Conservation (phyloP, 352 stramenopile species). For the Phytophthora chlamydospora region DNA sequence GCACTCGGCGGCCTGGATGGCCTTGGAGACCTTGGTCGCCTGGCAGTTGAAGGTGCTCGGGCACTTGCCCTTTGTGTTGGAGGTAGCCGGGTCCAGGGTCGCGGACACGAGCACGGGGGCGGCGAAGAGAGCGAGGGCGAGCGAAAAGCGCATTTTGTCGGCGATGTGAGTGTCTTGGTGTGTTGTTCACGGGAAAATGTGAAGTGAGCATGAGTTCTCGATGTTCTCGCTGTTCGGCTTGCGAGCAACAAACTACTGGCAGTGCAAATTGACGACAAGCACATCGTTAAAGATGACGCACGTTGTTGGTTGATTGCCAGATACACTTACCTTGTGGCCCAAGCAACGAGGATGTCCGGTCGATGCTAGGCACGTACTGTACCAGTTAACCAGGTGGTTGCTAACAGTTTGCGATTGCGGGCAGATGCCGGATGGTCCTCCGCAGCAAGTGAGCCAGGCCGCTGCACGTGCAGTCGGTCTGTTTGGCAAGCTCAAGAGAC, state of each 20-base stretch:
- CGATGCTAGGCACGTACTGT: too few species aligned
- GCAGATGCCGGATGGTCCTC: too few species aligned
- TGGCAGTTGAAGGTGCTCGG: slow-evolving; percentile 26
- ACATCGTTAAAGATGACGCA: too few species aligned
- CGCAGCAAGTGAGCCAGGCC: too few species aligned
- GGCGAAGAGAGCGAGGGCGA: slow-evolving; percentile 25
- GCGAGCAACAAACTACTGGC: background rate
- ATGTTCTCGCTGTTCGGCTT: background rate
- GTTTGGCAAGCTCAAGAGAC: too few species aligned
- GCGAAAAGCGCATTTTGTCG: slow-evolving; percentile 29
- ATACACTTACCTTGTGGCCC: too few species aligned
- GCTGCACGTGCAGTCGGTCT: too few species aligned
- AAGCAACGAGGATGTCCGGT: too few species aligned
- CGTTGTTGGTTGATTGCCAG: background rate
- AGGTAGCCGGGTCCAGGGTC: slow-evolving; percentile 27
- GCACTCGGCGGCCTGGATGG: slow-evolving; percentile 48
- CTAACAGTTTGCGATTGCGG: too few species aligned
- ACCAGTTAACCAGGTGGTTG: too few species aligned
- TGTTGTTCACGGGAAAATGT: slow-evolving; percentile 14
- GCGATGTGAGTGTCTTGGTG: background rate
- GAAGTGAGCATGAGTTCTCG: slow-evolving; percentile 10
- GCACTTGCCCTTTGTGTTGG: slow-evolving; percentile 33
- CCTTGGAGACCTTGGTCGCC: slow-evolving; percentile 19
- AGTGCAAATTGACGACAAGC: slow-evolving; percentile 9
- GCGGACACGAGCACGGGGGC: slow-evolving; percentile 33